Base-by-base conservation (phyloP, 2,329 filamentous ascomycete species). In the Neonectria magnoliae region DNA sequence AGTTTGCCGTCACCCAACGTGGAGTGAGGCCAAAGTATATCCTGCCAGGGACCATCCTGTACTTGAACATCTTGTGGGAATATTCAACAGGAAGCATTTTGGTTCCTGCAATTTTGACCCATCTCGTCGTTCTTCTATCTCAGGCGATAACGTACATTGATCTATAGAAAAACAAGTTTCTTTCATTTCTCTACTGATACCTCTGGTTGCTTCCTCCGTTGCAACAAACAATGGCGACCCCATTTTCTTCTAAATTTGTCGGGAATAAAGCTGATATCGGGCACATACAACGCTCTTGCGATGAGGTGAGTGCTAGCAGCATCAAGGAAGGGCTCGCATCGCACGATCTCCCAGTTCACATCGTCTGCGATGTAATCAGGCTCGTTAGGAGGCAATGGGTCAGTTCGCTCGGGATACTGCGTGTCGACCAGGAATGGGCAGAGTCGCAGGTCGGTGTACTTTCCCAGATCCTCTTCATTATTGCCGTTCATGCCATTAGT, bases 401-500 rank as follows among this genome's bases (percentile, higher is more conserved):
- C 78, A n/a, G 68, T 78, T 62, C 83, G 81, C 62, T 75, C 87
- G 0, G 91, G 90, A 72, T 95, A 93, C 65, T 92, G 90, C 0
- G 93, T 97, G 77, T 99, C 96, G 16, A 98, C 90, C 5, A 99
- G 76, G 78, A 97, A 98, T 9, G 88, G 84, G 78, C 96, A 99
- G 58, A 88, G 84, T 29, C 85, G 83, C 47, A 97, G 81, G 65
- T 95, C 89, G 38, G 89, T 91, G 77, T 98, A 97, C 87, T 98
- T 99, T 64, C 88, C 87, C 66, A 86, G 77, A 76, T 99, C 96
- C 78, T 98, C 94, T 69, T 90, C 83, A 74, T 99, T 99, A 67
- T 89, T 87, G 76, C 97, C 93, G 76, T 99, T 99, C 89, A 99
- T 93, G 3, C 95, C 95, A 53, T 84, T 82, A 0, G 96, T 92